Conservation (phyloP, 257 asterid species). For the Solanum chiquidenum region DNA sequence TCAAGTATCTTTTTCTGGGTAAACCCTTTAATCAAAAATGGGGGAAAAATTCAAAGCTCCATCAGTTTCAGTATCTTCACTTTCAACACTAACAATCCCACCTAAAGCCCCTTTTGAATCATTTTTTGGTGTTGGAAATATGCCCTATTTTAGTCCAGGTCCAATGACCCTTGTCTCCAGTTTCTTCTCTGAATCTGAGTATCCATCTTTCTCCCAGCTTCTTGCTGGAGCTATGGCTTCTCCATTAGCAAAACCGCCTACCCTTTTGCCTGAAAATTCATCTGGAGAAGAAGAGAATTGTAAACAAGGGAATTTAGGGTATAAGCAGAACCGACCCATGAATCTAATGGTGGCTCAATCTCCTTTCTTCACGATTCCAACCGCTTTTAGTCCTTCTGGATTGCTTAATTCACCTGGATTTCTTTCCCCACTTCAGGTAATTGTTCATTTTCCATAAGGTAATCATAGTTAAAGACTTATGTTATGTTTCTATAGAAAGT, state of each 20-base stretch:
- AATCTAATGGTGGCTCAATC: constrained; percentile 57
- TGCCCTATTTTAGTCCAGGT: constrained; percentile 31
- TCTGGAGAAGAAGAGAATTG: background rate
- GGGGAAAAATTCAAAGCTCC: background rate
- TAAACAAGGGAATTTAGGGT: constrained; percentile 21
- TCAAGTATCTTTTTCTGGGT: background rate
- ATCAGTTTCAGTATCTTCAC: constrained; percentile 7
- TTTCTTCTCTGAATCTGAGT: constrained; percentile 51
- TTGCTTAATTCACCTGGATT: constrained; percentile 81
- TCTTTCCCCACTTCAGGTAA: constrained; percentile 82
- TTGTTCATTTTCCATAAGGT: background rate
- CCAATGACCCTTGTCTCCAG: constrained; percentile 27
- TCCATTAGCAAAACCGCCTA: constrained; percentile 29
- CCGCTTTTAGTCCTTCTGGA: constrained; percentile 70
- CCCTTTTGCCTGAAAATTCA: background rate
- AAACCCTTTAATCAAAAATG: background rate
- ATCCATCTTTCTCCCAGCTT: constrained; percentile 70
- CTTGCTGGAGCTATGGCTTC: constrained; percentile 91
- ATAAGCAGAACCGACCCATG: constrained; percentile 76
- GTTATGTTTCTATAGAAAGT: background rate
- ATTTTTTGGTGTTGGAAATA: constrained; percentile 12
- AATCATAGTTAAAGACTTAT: background rate
- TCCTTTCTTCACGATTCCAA: constrained; percentile 61
- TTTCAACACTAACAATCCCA: constrained; percentile 19
- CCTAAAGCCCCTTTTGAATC: constrained; percentile 22